A percentile compares a stretch with the other conserved stretches of the same genome.
These are phyloP conservation scores for Colletotrichum siamense DNA, from an alignment of 2,329 filamentous ascomycete genomes.

Conservation along the genomic window DNA sequence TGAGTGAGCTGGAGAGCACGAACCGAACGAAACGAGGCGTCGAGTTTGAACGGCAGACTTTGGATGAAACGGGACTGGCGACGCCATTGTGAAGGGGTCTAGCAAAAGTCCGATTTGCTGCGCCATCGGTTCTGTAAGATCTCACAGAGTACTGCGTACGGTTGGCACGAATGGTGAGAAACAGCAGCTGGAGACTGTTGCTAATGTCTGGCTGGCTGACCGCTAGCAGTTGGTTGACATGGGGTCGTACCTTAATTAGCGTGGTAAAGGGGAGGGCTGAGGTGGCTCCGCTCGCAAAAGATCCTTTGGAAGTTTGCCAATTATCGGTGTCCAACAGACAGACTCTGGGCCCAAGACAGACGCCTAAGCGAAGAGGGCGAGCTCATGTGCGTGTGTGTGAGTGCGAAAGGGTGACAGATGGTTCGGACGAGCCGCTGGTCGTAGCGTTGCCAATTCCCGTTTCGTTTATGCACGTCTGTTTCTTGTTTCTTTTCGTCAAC, in stretches of 20 bases:
- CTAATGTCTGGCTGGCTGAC: background rate
- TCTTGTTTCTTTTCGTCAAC: background rate
- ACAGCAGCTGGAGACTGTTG: background rate
- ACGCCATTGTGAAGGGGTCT: background rate
- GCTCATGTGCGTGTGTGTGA: background rate
- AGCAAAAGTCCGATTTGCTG: background rate
- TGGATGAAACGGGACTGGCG: background rate
- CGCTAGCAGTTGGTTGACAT: background rate
- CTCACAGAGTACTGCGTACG: background rate
- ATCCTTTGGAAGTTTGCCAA: slow-evolving; percentile 12
- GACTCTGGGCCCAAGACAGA: background rate
- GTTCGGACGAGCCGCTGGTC: slow-evolving; percentile 4
- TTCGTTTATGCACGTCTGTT: background rate
- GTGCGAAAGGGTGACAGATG: slow-evolving; percentile 1
- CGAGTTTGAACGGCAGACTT: background rate
- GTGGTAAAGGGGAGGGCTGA: background rate
- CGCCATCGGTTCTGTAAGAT: background rate
- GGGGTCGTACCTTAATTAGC: background rate
- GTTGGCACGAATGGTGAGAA: background rate
- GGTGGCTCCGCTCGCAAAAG: slow-evolving; percentile 9
- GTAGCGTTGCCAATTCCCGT: background rate
- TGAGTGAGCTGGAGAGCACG: background rate
- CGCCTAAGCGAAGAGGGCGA: background rate
- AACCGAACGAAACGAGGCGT: background rate
- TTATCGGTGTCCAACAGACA: background rate